These are phyloP conservation scores for Aegilops sharonensis DNA, from an alignment of 176 grass and related monocot species.

Conservation along the genomic window DNA sequence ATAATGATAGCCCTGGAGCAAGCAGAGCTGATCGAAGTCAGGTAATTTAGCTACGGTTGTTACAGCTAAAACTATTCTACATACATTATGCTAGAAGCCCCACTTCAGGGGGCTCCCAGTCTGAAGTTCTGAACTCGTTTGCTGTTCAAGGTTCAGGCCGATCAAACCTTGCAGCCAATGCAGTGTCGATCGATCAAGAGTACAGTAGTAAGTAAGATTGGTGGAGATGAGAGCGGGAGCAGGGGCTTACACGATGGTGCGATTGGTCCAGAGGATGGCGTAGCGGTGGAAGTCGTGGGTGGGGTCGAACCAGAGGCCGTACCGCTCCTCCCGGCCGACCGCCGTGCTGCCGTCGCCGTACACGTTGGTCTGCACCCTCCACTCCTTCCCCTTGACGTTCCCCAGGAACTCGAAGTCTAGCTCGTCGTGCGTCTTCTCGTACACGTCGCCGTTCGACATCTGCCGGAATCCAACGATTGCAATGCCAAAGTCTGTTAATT, in stretches of 20 bases:
- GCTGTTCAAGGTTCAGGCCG: neutral
- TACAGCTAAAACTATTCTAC: neutral
- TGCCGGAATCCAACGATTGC: neutral
- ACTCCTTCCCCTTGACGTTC: constrained; percentile 62
- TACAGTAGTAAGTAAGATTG: neutral
- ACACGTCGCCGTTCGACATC: constrained; percentile 94
- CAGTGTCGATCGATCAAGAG: neutral
- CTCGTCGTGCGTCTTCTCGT: constrained; percentile 87
- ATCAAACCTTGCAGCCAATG: neutral
- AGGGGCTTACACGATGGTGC: constrained; percentile 58
- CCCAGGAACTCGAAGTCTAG: constrained; percentile 98
- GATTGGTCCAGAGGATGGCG: constrained; percentile 67
- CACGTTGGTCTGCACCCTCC: constrained; percentile 89
- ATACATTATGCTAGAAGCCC: neutral
- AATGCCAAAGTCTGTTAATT: neutral
- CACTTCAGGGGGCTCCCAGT: neutral
- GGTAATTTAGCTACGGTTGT: neutral
- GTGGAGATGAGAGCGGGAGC: neutral
- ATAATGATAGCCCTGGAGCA: neutral
- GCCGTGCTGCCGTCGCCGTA: constrained; percentile 85
- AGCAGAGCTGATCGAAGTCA: neutral
- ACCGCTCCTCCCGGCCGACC: constrained; percentile 69
- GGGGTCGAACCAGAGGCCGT: constrained; percentile 84
- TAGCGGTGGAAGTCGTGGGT: constrained; percentile 76
- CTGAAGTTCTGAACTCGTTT: neutral